Evolutionary conservation across 805 yeast species (phyloP).

Genomic region (Candida insectalens): DNA sequence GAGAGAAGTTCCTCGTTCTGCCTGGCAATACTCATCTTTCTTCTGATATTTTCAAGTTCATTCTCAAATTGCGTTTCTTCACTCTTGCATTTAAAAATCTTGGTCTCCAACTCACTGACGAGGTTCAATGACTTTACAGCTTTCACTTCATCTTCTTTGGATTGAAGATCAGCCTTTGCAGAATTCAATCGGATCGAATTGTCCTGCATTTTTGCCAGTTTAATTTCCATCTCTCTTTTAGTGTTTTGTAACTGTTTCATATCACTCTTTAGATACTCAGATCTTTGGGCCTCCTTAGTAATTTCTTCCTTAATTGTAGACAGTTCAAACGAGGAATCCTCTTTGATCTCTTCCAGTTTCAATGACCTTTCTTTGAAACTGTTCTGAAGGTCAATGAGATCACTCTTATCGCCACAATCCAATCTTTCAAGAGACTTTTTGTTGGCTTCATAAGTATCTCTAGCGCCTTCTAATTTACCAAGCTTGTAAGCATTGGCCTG

Average conservation of each 20-base stretch:
- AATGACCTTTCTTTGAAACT: slow-evolving; percentile 2
- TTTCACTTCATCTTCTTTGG: slow-evolving; percentile 26
- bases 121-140: slow-evolving; percentile 22
- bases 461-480: slow-evolving; percentile 40
- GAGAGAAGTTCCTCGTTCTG: slow-evolving; percentile 53
- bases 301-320: slow-evolving; percentile 22
- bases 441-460: slow-evolving; percentile 15
- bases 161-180: slow-evolving; percentile 32
- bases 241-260: slow-evolving; percentile 25
- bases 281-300: slow-evolving; percentile 33
- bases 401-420: slow-evolving; percentile 2
- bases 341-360: slow-evolving; percentile 5
- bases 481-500: slow-evolving; percentile 34
- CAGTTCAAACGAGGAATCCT: slow-evolving; percentile 9
- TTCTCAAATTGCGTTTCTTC: slow-evolving; percentile 22
- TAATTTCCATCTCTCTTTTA: slow-evolving; percentile 26
- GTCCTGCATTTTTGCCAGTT: slow-evolving; percentile 27
- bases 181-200: slow-evolving; percentile 39
- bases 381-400: slow-evolving; percentile 3
- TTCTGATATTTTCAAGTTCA: slow-evolving; percentile 43
- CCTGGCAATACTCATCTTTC: slow-evolving; percentile 39
- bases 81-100: slow-evolving; percentile 19
- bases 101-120: slow-evolving; percentile 29
- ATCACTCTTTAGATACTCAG: slow-evolving; percentile 33
- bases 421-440: slow-evolving; percentile 4